These are phyloP conservation scores for Trichoderma breve DNA, from an alignment of 2,329 filamentous ascomycete genomes.

Conservation along the genomic window DNA sequence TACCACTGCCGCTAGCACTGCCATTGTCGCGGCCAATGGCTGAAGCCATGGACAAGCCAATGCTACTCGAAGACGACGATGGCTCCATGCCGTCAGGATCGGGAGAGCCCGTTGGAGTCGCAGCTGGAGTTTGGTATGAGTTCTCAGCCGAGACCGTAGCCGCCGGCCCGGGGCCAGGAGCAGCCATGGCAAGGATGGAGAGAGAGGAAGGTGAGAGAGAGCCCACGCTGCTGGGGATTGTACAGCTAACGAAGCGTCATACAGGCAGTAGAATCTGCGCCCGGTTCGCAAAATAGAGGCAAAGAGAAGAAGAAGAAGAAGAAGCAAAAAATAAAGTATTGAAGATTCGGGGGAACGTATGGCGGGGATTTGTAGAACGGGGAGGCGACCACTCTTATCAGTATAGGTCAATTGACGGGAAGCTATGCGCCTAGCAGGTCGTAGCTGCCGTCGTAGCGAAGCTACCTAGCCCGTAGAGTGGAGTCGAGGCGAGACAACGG, in stretches of 20 bases:
- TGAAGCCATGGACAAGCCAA: neutral
- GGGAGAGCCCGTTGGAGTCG: slow-evolving; percentile 14
- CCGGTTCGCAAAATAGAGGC: neutral
- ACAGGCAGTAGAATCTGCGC: neutral
- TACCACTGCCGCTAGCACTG: neutral
- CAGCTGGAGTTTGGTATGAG: slow-evolving; percentile 16
- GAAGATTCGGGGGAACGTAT: neutral
- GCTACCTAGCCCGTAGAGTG: neutral
- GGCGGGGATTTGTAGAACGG: neutral
- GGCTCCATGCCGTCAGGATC: neutral
- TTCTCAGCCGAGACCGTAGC: neutral
- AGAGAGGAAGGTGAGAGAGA: neutral
- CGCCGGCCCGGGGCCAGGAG: neutral
- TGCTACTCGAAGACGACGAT: neutral
- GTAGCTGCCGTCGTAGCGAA: neutral
- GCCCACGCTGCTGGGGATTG: neutral
- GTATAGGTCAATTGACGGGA: neutral
- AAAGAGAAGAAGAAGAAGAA: neutral
- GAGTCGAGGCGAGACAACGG: neutral
- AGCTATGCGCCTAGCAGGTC: neutral
- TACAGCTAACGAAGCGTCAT: neutral
- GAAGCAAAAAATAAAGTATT: neutral
- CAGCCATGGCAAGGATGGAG: neutral
- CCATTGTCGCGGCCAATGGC: neutral
- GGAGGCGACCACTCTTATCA: neutral